A percentile compares a stretch with the other conserved stretches of the same genome.
These are phyloP conservation scores for Populus simonii DNA, from an alignment of 345 rosid genomes.

Conservation along the genomic window DNA sequence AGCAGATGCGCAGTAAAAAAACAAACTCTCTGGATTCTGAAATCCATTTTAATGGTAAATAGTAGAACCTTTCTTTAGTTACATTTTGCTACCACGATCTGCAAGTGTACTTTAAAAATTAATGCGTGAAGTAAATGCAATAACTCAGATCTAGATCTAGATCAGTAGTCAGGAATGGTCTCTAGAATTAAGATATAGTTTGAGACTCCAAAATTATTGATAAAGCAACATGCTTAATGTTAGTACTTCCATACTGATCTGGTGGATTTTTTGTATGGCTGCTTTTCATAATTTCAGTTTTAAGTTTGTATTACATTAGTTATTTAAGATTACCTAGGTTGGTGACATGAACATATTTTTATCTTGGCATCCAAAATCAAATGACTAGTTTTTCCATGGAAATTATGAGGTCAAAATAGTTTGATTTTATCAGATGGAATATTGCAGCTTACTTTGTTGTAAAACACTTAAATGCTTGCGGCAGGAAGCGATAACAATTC, in stretches of 20 bases:
- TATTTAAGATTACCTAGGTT: not conserved
- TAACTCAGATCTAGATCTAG: not conserved
- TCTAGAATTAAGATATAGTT: not conserved
- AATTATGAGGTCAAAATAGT: not conserved
- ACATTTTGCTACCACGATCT: not conserved
- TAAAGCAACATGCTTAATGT: not conserved
- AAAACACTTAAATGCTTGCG: slow-evolving; percentile 13
- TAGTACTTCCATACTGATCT: not conserved
- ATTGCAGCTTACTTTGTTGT: not conserved
- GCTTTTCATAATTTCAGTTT: not conserved
- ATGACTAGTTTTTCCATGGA: not conserved
- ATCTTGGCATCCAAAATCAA: not conserved
- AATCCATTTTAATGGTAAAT: slow-evolving; percentile 40
- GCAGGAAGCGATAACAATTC: slow-evolving; percentile 36
- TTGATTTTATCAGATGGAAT: not conserved
- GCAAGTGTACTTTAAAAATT: not conserved
- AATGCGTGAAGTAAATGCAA: not conserved
- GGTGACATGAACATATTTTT: not conserved
- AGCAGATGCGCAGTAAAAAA: slow-evolving; percentile 32
- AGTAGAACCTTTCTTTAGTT: not conserved
- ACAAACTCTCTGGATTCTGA: slow-evolving; percentile 20
- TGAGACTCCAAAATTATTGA: not conserved
- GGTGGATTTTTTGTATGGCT: not conserved
- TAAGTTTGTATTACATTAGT: not conserved
- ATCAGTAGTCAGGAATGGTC: not conserved